Evolutionary conservation across 2,329 filamentous ascomycete genomes (phyloP).

Genomic region (Trichoderma sp.): DNA sequence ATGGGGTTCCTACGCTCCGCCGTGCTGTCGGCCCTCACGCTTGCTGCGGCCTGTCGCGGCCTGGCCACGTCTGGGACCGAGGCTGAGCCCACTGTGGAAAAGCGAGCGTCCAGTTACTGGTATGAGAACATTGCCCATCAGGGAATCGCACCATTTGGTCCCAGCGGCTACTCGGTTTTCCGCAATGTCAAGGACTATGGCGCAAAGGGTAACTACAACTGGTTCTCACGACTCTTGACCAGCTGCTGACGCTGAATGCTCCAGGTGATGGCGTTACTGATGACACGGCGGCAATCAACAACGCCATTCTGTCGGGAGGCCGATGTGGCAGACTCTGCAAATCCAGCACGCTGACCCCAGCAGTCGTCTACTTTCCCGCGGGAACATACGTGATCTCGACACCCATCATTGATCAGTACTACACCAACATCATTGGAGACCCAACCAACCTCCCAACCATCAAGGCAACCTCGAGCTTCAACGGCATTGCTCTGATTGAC

Average conservation of each 20-base stretch:
- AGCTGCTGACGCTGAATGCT: neutral
- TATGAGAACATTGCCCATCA: slow-evolving; percentile 11
- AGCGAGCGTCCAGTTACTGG: slow-evolving; percentile 14
- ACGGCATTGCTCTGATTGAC: slow-evolving; percentile 58
- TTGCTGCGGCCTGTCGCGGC: neutral
- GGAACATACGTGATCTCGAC: slow-evolving; percentile 60
- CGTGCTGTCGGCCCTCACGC: neutral
- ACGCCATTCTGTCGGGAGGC: slow-evolving; percentile 43
- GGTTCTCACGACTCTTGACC: neutral
- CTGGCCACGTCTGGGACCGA: neutral
- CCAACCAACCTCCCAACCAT: slow-evolving; percentile 52
- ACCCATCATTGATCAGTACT: slow-evolving; percentile 63
- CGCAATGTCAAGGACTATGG: slow-evolving; percentile 47
- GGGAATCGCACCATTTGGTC: slow-evolving; percentile 9
- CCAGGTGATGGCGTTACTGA: slow-evolving; percentile 41
- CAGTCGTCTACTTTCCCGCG: slow-evolving; percentile 35
- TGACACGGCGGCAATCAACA: slow-evolving; percentile 58
- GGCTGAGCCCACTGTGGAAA: neutral
- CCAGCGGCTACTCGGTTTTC: slow-evolving; percentile 8
- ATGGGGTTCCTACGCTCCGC: slow-evolving; percentile 16
- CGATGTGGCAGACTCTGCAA: slow-evolving; percentile 36
- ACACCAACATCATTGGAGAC: slow-evolving; percentile 57
- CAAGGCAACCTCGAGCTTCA: slow-evolving; percentile 54
- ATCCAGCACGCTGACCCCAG: slow-evolving; percentile 36
- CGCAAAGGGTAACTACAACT: slow-evolving; percentile 29